Conservation (phyloP, 2,329 filamentous ascomycete species). For the Botrytis aclada region DNA sequence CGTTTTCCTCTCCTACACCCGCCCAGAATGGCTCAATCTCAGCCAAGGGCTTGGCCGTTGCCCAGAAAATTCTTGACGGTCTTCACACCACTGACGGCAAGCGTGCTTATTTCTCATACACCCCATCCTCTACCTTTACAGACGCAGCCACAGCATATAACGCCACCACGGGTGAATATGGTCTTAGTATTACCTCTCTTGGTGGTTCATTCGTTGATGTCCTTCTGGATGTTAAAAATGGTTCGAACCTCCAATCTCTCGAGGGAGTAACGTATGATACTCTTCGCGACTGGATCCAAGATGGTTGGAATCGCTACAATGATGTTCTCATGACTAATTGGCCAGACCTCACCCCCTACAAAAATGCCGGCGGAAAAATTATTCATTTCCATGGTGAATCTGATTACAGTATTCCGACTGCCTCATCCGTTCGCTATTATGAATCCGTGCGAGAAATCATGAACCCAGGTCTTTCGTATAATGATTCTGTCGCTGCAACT, state of each 20-base stretch:
- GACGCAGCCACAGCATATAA: slow-evolving; percentile 9
- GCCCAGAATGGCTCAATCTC: slow-evolving; percentile 28
- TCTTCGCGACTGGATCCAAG: slow-evolving; percentile 52
- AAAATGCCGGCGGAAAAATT: slow-evolving; percentile 51
- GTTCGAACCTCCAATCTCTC: slow-evolving; percentile 44
- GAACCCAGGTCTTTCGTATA: slow-evolving; percentile 43
- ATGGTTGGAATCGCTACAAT: slow-evolving; percentile 49
- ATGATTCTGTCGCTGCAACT: slow-evolving; percentile 43
- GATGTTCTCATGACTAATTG: slow-evolving; percentile 53
- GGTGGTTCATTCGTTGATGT: slow-evolving; percentile 42
- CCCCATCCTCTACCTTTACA: slow-evolving; percentile 29
- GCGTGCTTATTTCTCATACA: slow-evolving; percentile 41
- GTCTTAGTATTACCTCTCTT: slow-evolving; percentile 36
- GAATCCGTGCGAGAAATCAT: slow-evolving; percentile 51
- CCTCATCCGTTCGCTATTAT: slow-evolving; percentile 54
- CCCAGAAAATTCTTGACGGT: slow-evolving; percentile 39
- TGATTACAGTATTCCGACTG: slow-evolving; percentile 51
- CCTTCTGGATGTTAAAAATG: slow-evolving; percentile 43
- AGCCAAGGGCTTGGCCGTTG: slow-evolving; percentile 37
- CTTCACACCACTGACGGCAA: slow-evolving; percentile 38
- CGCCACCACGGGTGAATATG: slow-evolving; percentile 31
- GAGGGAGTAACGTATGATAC: slow-evolving; percentile 54
- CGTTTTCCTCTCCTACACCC: slow-evolving; percentile 20
- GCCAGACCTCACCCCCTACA: slow-evolving; percentile 51
- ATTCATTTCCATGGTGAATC: slow-evolving; percentile 58